A percentile compares a stretch with the other conserved stretches of the same genome.
phyloP scores from a whole-genome alignment of 164 flowering plant species.

The Magnolia changhungtana region DNA sequence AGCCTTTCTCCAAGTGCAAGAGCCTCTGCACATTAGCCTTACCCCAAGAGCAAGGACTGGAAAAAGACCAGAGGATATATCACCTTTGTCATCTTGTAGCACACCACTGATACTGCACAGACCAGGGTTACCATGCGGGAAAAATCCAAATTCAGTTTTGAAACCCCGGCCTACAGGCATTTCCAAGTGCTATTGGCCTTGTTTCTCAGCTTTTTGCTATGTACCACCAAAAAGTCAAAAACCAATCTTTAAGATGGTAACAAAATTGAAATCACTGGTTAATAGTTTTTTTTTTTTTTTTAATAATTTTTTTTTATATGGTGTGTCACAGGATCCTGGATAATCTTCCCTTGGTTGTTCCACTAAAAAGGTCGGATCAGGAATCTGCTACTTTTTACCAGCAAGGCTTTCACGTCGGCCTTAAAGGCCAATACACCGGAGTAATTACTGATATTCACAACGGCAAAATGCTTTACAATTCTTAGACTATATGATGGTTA shows the following conservation, averaged over 20 bases:
- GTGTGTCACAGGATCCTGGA: constrained; percentile 72
- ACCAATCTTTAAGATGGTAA: not conserved
- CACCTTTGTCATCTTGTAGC: not conserved
- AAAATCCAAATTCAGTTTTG: not conserved
- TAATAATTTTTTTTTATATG: not conserved
- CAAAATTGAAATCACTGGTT: too few relatives aligned
- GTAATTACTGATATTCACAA: constrained; percentile 32
- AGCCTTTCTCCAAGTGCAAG: too few relatives aligned
- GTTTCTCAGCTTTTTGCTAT: not conserved
- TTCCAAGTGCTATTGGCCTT: too few relatives aligned
- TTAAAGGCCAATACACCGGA: constrained; percentile 70
- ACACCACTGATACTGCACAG: not conserved
- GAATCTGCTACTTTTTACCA: constrained; percentile 58
- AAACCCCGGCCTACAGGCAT: not conserved
- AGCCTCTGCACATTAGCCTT: too few relatives aligned
- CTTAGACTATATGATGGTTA: not conserved
- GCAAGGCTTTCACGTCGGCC: constrained; percentile 79
- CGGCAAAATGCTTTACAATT: not conserved
- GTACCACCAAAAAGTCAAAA: not conserved
- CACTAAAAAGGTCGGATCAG: constrained; percentile 57
- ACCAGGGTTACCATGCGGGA: not conserved
- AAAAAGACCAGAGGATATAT: too few relatives aligned
- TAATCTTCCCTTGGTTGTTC: constrained; percentile 90
- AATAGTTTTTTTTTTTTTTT: too few relatives aligned
- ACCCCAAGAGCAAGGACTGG: too few relatives aligned